A percentile compares a stretch with the other conserved stretches of the same genome.
phyloP scores from a whole-genome alignment of 2,329 filamentous ascomycete genomes.

The Ustulina deusta region DNA sequence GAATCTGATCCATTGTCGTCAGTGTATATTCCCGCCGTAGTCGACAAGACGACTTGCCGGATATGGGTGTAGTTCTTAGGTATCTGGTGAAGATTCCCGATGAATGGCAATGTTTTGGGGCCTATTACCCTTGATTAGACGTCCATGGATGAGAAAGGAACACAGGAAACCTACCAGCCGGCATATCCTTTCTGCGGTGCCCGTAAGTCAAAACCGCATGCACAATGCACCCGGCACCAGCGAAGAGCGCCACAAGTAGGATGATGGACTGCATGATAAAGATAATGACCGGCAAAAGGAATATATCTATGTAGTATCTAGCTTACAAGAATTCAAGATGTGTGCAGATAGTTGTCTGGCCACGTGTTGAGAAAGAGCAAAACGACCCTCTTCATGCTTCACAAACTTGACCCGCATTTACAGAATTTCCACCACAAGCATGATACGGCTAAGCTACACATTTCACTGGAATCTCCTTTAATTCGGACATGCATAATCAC shows the following conservation, averaged over 20 bases:
- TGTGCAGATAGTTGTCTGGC: too few species aligned
- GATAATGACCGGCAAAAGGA: background rate
- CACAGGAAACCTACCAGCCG: background rate
- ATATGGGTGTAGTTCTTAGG: slow-evolving; percentile 32
- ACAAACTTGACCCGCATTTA: too few species aligned
- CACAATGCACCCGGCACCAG: slow-evolving; percentile 9
- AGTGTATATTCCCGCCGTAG: too few species aligned
- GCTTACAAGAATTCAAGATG: too few species aligned
- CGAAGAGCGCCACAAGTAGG: background rate
- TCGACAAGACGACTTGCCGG: slow-evolving; percentile 15
- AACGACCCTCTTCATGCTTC: too few species aligned
- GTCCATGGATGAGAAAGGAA: too few species aligned
- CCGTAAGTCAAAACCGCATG: slow-evolving; percentile 30
- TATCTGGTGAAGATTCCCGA: slow-evolving; percentile 34
- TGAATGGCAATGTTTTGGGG: slow-evolving; percentile 33
- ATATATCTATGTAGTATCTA: too few species aligned
- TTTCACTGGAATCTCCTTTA: too few species aligned
- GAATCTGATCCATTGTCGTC: slow-evolving; percentile 45
- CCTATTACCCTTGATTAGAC: slow-evolving; percentile 8
- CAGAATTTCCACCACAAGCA: too few species aligned
- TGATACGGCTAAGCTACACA: too few species aligned
- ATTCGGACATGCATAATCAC: too few species aligned
- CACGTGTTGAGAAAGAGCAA: too few species aligned
- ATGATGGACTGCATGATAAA: slow-evolving; percentile 7
- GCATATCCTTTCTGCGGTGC: slow-evolving; percentile 20